Evolutionary conservation across 495 filamentous ascomycete species (phyloP), one percentile per base, ranked within the genome.

Genomic region (Cladorrhinum samala): DNA sequence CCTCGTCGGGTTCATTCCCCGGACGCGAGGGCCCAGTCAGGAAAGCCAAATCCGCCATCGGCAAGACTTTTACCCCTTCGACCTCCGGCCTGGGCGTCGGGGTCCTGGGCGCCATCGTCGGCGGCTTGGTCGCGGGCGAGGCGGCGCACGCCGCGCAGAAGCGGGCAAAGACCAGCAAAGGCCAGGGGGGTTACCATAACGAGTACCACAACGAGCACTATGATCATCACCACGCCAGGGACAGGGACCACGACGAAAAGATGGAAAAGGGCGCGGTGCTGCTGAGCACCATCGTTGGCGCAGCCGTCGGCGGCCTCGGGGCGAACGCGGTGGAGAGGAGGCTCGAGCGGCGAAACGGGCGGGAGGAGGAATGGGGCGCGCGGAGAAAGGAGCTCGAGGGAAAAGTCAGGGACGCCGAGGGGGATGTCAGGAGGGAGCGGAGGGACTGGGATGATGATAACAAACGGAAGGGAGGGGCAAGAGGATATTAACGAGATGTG

Each of bases 301-400:
- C 73, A 2, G 71, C 71, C 21, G 68, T 76, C 6, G 74, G 72
- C 5, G 74, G 72, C 50, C 50, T 77, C 30, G 71, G 72, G 1
- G 73, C 72, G 17, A 77, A 77, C 54, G 72, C 71, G 11, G 60
- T 77, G 39, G 73, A 73, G 68, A 70, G 68, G 60, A 54, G 63
- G 49, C 40, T 75, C 24, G 72, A 76, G 33, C 18, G 17, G 52
- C 25, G 23, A 8, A 43, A 41, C 19, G 36, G 45, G 41, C 17
- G 46, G 41, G 44, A 39, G 25, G 18, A 39, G 38, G 38, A 20
- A 8, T 38, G 24, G 56, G 21, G 46, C n/a, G 48, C 7, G 17
- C 13, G 9, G 39, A 18, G 16, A 19, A 9, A 16, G 17, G 27
- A 33, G 39, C 21, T 44, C 18, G 41, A 33, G 46, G 38, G 45